Evolutionary conservation across 352 stramenopile genomes (phyloP).

Genomic region (Phytophthora pini): DNA sequence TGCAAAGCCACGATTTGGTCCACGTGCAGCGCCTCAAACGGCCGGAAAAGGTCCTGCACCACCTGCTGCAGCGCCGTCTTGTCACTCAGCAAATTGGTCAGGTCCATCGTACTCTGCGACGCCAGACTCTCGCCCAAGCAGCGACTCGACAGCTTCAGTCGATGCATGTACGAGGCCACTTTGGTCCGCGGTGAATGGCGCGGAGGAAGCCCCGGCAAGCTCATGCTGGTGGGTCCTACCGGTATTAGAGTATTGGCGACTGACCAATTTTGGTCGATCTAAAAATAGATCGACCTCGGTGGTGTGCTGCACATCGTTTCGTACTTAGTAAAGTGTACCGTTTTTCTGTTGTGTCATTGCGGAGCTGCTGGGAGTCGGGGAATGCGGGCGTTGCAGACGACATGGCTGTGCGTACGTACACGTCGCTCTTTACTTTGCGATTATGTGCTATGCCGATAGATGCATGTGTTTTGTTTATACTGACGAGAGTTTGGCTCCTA

Average conservation of each 20-base stretch:
- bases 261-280: not conserved
- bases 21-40: slow-evolving; percentile 51
- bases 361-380: slow-evolving; percentile 10
- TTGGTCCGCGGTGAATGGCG: slow-evolving; percentile 14
- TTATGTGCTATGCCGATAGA: not conserved
- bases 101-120: slow-evolving; percentile 44
- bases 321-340: slow-evolving; percentile 3
- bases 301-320: slow-evolving; percentile 5
- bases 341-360: slow-evolving; percentile 23
- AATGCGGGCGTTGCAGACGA: slow-evolving; percentile 3
- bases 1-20: slow-evolving; percentile 60
- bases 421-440: not conserved
- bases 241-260: not conserved
- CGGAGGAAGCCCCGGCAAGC: slow-evolving; percentile 6
- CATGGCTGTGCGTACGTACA: slow-evolving; percentile 39
- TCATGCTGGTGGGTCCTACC: not conserved
- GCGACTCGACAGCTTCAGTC: slow-evolving; percentile 42
- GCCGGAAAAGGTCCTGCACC: slow-evolving; percentile 43
- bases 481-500: slow-evolving; percentile 11
- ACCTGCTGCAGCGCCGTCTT: slow-evolving; percentile 40
- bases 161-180: slow-evolving; percentile 43
- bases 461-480: not conserved
- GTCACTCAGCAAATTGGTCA: slow-evolving; percentile 49
- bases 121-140: slow-evolving; percentile 41
- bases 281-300: not conserved